A percentile compares a stretch with the other conserved stretches of the same genome.
phyloP scores from a whole-genome alignment of 2,329 filamentous ascomycete genomes.

The Diaporthe humulicola region DNA sequence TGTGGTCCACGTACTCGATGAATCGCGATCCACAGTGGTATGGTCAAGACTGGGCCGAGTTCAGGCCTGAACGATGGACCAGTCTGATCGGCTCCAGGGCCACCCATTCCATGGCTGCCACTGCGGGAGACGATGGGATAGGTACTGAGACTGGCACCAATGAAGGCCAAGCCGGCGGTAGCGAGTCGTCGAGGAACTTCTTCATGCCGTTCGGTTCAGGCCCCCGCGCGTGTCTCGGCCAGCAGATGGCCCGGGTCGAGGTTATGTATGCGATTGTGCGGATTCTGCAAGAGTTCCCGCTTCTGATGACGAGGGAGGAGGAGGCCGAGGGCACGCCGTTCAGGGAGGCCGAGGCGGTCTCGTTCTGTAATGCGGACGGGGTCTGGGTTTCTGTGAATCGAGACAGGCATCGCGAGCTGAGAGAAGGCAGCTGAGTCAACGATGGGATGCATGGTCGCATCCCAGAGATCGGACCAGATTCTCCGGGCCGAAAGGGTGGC shows the following conservation, averaged over 20 bases:
- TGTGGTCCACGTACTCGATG: conserved; percentile 39
- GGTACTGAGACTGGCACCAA: too few species aligned
- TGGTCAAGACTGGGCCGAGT: conserved; percentile 38
- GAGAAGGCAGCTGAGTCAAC: not conserved
- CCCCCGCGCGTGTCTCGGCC: conserved; percentile 34
- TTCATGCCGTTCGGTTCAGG: conserved; percentile 39
- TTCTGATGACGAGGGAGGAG: conserved; percentile 2
- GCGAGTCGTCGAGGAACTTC: conserved; percentile 26
- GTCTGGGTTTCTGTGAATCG: conserved; percentile 23
- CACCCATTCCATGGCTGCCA: not conserved
- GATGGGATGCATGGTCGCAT: not conserved
- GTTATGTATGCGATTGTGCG: conserved; percentile 36
- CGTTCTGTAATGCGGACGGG: conserved; percentile 37
- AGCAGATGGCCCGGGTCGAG: conserved; percentile 35
- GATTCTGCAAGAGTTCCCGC: conserved; percentile 35
- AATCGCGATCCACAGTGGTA: conserved; percentile 37
- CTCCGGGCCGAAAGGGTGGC: not conserved
- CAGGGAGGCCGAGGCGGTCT: conserved; percentile 38
- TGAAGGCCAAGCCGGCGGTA: not conserved
- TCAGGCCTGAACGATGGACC: conserved; percentile 37
- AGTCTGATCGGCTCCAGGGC: not conserved
- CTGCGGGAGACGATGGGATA: not conserved
- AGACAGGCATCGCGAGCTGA: not conserved
- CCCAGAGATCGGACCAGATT: conserved; percentile 2
- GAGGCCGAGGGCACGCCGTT: conserved; percentile 19